Conservation (phyloP, 441 rosid genomes). For the Gossypium armourianum region DNA sequence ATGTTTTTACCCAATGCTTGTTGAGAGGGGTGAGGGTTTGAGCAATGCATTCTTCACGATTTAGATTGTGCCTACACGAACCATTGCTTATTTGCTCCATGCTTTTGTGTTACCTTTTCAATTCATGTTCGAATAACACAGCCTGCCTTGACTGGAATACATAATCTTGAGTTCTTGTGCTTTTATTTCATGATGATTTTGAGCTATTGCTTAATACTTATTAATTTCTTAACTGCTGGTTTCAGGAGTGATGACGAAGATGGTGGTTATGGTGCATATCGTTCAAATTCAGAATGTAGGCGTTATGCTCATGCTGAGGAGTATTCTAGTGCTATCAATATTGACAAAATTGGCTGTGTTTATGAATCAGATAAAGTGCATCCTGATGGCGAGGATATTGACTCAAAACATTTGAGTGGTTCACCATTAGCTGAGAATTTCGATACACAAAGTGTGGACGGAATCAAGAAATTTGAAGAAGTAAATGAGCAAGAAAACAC, state of each 20-base stretch:
- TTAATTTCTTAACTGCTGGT: constrained; percentile 17
- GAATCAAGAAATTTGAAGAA: constrained; percentile 25
- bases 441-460: constrained; percentile 25
- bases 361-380: constrained; percentile 32
- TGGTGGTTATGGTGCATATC: constrained; percentile 41
- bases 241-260: constrained; percentile 57
- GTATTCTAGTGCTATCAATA: constrained; percentile 30
- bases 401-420: constrained; percentile 21
- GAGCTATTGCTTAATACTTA: constrained; percentile 2
- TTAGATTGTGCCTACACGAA: background rate
- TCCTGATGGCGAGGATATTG: constrained; percentile 28
- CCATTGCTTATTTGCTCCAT: constrained; percentile 2
- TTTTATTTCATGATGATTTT: constrained; percentile 9
- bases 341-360: constrained; percentile 26
- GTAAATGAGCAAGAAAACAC: constrained; percentile 24
- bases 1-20: background rate
- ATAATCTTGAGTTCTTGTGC: background rate
- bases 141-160: background rate
- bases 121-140: constrained; percentile 5
- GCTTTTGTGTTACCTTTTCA: background rate
- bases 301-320: constrained; percentile 30
- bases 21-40: background rate
- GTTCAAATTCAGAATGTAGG: constrained; percentile 32
- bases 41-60: background rate
- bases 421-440: constrained; percentile 31